These are phyloP conservation scores for Tolypocladium ovalisporum DNA, from an alignment of 2,329 filamentous ascomycete species.

Conservation along the genomic window DNA sequence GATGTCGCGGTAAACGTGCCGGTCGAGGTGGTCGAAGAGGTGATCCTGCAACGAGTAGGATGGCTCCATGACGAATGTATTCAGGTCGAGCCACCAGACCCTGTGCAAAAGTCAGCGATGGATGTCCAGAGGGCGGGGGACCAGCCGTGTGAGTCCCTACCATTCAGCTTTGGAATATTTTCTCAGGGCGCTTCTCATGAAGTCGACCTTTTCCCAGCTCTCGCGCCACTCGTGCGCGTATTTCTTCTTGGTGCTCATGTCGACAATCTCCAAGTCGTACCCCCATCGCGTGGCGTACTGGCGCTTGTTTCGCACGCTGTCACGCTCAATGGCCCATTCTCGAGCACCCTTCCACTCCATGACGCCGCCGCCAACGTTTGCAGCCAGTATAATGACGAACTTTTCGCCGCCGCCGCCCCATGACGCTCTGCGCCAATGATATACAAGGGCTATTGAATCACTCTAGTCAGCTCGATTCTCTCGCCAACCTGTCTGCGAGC, in stretches of 20 bases:
- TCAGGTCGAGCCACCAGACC: slow-evolving; percentile 99
- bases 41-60: slow-evolving; percentile 81
- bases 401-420: slow-evolving; percentile 78
- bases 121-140: neutral
- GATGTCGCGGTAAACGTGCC: slow-evolving; percentile 83
- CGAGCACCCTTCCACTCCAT: slow-evolving; percentile 98
- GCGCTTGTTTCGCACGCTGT: slow-evolving; percentile 91
- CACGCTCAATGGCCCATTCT: slow-evolving; percentile 96
- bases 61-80: slow-evolving; percentile 97
- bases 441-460: slow-evolving; percentile 35
- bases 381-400: slow-evolving; percentile 84
- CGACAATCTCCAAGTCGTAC: slow-evolving; percentile 90
- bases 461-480: neutral
- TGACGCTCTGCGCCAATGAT: slow-evolving; percentile 59
- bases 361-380: slow-evolving; percentile 90
- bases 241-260: slow-evolving; percentile 97
- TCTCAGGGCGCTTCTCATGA: slow-evolving; percentile 73
- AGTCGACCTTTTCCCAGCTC: slow-evolving; percentile 98
- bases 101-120: slow-evolving; percentile 33
- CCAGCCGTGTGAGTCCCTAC: slow-evolving; percentile 42
- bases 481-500: too few species aligned
- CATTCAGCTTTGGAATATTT: slow-evolving; percentile 96
- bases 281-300: slow-evolving; percentile 82
- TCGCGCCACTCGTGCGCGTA: slow-evolving; percentile 99
- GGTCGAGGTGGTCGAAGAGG: slow-evolving; percentile 70